Evolutionary conservation across 2,329 filamentous ascomycete species (phyloP), one percentile per base, ranked within the genome.

Genomic region (Neonectria ditissima): DNA sequence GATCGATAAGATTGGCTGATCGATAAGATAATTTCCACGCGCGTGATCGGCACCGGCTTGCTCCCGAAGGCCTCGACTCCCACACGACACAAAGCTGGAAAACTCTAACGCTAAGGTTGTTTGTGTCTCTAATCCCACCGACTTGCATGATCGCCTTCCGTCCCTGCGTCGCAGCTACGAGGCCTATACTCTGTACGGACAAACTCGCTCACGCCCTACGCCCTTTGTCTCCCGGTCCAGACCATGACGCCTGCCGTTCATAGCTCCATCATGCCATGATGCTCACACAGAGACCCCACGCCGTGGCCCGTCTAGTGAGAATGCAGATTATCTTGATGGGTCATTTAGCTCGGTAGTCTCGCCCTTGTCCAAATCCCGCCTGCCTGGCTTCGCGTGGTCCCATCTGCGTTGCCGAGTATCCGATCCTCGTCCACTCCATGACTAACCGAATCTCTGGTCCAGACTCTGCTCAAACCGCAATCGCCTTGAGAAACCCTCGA

Each of bases 401-500:
- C 57, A 56, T 68, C 50, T 61, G 52, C 47, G 57, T 43, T 66
- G 61, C 66, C 64, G 64, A 62, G 57, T 51, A 65, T 65, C 64
- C 66, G 64, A 57, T 56, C 55, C 39, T 47, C 63, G 47, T 67
- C 53, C 52, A 48, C 48, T 39, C 57, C 59, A 64, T 63, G 59
- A 66, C 65, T 64, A 60, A 67, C 44, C 48, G 20, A 11, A 14
- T 22, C 20, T 26, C n/a, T 14, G 8, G 26, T 20, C 10, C 28
- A 20, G 6, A 26, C 24, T 26, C 24, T 26, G 24, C 14, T 63
- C 48, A 66, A 18, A 55, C 77, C 48, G 71, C 72, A 55, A 88
- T 76, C 9, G 82, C 84, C 62, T 70, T 80, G 69, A 83, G 65
- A 70, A 90, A 90, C 0, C 82, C 81, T 45, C 75, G 73, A 60